Evolutionary conservation across 352 stramenopile genomes (phyloP).

Genomic region (Salisapilia sapeloensis): DNA sequence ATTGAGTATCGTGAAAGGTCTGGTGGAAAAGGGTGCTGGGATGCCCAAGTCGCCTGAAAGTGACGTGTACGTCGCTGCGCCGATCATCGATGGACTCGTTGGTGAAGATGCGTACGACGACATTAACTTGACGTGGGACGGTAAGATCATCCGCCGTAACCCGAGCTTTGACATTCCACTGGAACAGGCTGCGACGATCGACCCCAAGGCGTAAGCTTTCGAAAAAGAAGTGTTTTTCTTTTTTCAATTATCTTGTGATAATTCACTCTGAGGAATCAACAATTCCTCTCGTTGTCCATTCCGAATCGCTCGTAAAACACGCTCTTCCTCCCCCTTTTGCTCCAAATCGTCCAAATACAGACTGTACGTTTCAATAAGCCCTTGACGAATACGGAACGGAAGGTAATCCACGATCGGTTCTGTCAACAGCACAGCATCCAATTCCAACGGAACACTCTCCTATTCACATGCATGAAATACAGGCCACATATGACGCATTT

Average conservation of each 20-base stretch:
- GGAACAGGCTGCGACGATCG: slow-evolving; percentile 44
- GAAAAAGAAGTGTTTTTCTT: too few species aligned
- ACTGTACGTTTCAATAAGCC: slow-evolving; percentile 79
- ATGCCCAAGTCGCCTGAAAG: slow-evolving; percentile 77
- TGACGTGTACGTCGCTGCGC: slow-evolving; percentile 47
- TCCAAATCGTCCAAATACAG: slow-evolving; percentile 74
- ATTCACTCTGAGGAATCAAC: too few species aligned
- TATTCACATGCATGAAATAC: slow-evolving; percentile 5
- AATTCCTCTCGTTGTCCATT: slow-evolving; percentile 23
- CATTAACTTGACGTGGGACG: slow-evolving; percentile 77
- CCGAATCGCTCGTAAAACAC: slow-evolving; percentile 62
- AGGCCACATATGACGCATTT: not conserved
- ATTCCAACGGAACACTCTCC: slow-evolving; percentile 72
- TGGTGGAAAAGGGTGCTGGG: slow-evolving; percentile 52
- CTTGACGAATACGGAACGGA: slow-evolving; percentile 72
- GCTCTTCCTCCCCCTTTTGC: slow-evolving; percentile 68
- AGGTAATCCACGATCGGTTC: slow-evolving; percentile 68
- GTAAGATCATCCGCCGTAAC: slow-evolving; percentile 60
- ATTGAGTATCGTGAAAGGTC: slow-evolving; percentile 44
- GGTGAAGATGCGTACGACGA: slow-evolving; percentile 60
- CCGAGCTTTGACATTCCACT: slow-evolving; percentile 67
- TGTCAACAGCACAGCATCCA: slow-evolving; percentile 71
- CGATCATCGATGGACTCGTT: slow-evolving; percentile 51
- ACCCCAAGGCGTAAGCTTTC: too few species aligned
- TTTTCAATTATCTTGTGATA: too few species aligned